phyloP scores from a whole-genome alignment of 23 red algal genomes.

The Gracilaria caudata region DNA sequence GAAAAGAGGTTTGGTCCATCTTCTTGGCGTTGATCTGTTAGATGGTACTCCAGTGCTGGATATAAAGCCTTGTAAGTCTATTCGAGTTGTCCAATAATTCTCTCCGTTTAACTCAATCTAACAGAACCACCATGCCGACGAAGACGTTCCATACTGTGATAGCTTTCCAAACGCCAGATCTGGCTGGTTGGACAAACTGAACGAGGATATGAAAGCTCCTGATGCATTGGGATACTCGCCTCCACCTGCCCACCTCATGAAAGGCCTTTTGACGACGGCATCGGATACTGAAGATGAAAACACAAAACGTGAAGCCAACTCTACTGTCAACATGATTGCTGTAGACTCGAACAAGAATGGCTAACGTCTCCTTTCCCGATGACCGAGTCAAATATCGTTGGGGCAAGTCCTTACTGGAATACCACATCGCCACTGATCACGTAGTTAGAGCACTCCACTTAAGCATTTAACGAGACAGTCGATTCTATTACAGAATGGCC shows the following conservation, averaged over 20 bases:
- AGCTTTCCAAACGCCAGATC: constrained; percentile 65
- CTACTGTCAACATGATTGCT: not conserved
- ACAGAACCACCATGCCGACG: not conserved
- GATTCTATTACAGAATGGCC: too few species aligned
- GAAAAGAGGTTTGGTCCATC: constrained; percentile 54
- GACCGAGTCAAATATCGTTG: too few species aligned
- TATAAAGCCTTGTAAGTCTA: constrained; percentile 76
- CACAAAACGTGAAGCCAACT: not conserved
- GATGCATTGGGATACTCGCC: constrained; percentile 60
- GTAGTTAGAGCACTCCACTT: too few species aligned
- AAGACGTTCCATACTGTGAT: constrained; percentile 76
- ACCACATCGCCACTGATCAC: too few species aligned
- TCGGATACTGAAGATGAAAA: not conserved
- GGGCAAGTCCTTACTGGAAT: too few species aligned
- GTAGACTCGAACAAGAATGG: not conserved
- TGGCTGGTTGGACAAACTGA: constrained; percentile 72
- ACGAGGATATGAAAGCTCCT: constrained; percentile 74
- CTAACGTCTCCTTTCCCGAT: not conserved
- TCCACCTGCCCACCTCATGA: constrained; percentile 61
- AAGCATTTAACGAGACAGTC: too few species aligned
- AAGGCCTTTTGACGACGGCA: not conserved
- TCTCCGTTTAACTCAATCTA: not conserved
- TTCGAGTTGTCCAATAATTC: not conserved
- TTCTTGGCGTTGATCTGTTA: constrained; percentile 78
- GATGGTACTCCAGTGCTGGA: constrained; percentile 83